Conservation (phyloP, 352 stramenopile genomes). For the Phytophthora pseudosyringae region DNA sequence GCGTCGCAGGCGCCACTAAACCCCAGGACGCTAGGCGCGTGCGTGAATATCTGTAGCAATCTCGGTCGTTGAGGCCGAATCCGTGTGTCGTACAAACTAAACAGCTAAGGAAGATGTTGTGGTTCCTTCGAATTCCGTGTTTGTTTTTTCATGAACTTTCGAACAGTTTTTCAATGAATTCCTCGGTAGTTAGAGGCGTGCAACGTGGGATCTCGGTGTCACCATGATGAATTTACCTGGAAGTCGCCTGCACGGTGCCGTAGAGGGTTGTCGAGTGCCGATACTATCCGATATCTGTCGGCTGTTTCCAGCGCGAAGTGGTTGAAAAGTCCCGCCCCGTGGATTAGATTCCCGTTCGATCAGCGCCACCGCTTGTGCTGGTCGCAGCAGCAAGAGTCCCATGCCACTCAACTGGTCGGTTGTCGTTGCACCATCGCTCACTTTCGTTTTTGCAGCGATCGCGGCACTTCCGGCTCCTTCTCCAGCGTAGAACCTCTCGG, state of each 20-base stretch:
- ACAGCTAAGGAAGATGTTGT: slow-evolving; percentile 18
- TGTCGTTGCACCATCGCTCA: slow-evolving; percentile 2
- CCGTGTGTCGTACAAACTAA: slow-evolving; percentile 19
- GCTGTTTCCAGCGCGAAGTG: slow-evolving; percentile 19
- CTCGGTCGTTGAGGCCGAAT: slow-evolving; percentile 5
- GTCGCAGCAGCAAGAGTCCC: slow-evolving; percentile 14
- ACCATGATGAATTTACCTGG: slow-evolving; percentile 7
- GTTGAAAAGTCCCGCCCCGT: slow-evolving; percentile 15
- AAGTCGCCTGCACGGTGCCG: slow-evolving; percentile 8
- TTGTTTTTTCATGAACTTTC: too few species aligned
- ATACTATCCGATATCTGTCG: slow-evolving; percentile 21
- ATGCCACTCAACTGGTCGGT: neutral
- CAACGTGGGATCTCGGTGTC: neutral
- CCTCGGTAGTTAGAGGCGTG: neutral
- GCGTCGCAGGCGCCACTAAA: slow-evolving; percentile 26
- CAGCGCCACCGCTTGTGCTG: slow-evolving; percentile 11
- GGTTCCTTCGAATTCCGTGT: slow-evolving; percentile 1
- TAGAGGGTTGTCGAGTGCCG: slow-evolving; percentile 17
- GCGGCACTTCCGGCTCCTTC: slow-evolving; percentile 1
- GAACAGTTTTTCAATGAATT: neutral
- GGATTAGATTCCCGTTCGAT: slow-evolving; percentile 15
- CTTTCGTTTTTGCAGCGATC: slow-evolving; percentile 23
- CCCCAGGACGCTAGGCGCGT: slow-evolving; percentile 2
- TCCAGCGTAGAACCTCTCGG: neutral
- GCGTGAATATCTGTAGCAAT: slow-evolving; percentile 19